Conservation (phyloP, 495 filamentous ascomycete species). For the Astrocystis sublimbata region DNA sequence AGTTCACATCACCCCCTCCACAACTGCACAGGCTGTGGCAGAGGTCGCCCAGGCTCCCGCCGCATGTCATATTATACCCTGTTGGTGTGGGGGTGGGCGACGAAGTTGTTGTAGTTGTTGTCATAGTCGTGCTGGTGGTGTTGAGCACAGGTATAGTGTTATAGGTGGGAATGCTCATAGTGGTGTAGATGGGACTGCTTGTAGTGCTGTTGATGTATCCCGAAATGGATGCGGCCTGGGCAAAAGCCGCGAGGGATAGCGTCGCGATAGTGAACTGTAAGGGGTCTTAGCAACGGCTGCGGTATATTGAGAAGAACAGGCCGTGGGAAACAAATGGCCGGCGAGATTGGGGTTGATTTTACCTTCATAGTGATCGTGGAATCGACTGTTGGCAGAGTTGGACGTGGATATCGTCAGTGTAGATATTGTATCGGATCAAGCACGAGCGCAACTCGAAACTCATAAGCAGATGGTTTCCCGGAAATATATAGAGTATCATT, state of each 20-base stretch:
- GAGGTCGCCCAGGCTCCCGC: slow-evolving; percentile 23
- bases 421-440: too few relatives aligned
- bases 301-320: too few relatives aligned
- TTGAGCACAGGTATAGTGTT: too few relatives aligned
- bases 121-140: neutral
- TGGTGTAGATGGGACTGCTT: neutral
- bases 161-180: neutral
- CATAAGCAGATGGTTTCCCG: neutral
- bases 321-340: neutral
- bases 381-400: neutral
- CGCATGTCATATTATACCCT: slow-evolving; percentile 21
- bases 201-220: slow-evolving; percentile 2
- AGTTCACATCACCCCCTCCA: slow-evolving; percentile 16
- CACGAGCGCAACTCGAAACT: neutral
- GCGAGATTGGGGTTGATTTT: neutral
- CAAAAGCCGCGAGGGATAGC: slow-evolving; percentile 11
- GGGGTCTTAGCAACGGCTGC: too few relatives aligned
- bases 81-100: neutral
- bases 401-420: neutral
- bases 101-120: neutral
- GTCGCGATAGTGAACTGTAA: slow-evolving; percentile 6
- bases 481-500: too few relatives aligned
- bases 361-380: neutral
- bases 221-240: neutral
- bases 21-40: slow-evolving; percentile 26